phyloP scores from a whole-genome alignment of 1,284 basidiomycete species.

The Sporisorium scitamineum region DNA sequence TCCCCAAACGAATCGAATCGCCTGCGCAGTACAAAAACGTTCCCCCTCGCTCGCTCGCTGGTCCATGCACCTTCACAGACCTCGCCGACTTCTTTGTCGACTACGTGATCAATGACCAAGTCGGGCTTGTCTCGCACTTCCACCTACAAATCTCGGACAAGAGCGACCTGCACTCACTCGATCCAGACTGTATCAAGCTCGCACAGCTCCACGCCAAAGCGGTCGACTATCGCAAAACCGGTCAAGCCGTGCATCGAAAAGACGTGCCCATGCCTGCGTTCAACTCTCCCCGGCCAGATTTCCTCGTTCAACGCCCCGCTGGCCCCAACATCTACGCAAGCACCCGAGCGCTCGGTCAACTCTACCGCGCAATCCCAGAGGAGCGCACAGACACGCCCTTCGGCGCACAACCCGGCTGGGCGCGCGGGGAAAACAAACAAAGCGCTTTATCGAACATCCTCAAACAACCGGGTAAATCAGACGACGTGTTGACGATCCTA shows the following conservation, averaged over 20 bases:
- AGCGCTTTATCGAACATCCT: constrained; percentile 22
- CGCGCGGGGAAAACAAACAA: constrained; percentile 4
- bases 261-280: constrained; percentile 33
- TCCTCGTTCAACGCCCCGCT: constrained; percentile 20
- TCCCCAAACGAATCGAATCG: constrained; percentile 71
- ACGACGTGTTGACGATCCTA: constrained; percentile 21
- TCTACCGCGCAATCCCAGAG: constrained; percentile 35
- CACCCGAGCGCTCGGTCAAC: constrained; percentile 21
- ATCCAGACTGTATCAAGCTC: constrained; percentile 76
- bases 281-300: constrained; percentile 20
- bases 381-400: constrained; percentile 32
- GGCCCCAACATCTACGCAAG: constrained; percentile 25
- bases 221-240: constrained; percentile 70
- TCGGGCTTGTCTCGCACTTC: constrained; percentile 73
- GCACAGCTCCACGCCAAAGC: constrained; percentile 77
- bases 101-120: constrained; percentile 74
- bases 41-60: constrained; percentile 72
- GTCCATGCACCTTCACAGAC: constrained; percentile 75
- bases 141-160: constrained; percentile 81
- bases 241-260: constrained; percentile 36
- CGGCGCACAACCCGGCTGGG: constrained; percentile 13
- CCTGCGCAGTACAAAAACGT: constrained; percentile 75
- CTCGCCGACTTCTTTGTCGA: constrained; percentile 80
- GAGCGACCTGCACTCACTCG: constrained; percentile 73
- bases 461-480: constrained; percentile 21